phyloP scores from a whole-genome alignment of 2,329 filamentous ascomycete species.

The Nemania serpens region DNA sequence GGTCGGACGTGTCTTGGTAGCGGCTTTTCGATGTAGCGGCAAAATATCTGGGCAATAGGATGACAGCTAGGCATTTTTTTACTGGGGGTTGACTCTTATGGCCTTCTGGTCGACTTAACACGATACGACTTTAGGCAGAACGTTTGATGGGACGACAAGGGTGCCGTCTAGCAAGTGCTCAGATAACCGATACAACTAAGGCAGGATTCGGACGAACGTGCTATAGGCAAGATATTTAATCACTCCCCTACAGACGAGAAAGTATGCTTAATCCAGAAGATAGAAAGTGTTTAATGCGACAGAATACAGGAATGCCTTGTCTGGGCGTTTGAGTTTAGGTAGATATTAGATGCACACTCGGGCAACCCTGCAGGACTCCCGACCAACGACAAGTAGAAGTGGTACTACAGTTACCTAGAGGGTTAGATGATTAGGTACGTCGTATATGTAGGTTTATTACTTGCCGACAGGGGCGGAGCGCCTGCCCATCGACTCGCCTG shows the following conservation, averaged over 20 bases:
- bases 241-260: not conserved
- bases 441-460: no score
- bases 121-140: not conserved
- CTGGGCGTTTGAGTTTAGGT: no score
- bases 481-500: no score
- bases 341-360: no score
- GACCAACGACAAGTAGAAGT: no score
- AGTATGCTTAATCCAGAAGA: not conserved
- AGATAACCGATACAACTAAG: not conserved
- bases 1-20: not conserved
- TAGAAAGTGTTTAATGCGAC: not conserved
- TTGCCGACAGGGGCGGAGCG: no score
- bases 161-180: not conserved
- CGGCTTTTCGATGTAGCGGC: slow-evolving; percentile 16
- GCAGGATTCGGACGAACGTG: not conserved
- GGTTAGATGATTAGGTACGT: no score
- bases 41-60: slow-evolving; percentile 24
- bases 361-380: no score
- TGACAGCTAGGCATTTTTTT: not conserved
- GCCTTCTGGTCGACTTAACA: not conserved
- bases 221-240: not conserved
- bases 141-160: not conserved
- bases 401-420: no score
- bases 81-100: not conserved
- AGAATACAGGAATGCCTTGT: not conserved